Conservation (phyloP, 768 basidiomycete genomes). For the Holtermannia corniformis region DNA sequence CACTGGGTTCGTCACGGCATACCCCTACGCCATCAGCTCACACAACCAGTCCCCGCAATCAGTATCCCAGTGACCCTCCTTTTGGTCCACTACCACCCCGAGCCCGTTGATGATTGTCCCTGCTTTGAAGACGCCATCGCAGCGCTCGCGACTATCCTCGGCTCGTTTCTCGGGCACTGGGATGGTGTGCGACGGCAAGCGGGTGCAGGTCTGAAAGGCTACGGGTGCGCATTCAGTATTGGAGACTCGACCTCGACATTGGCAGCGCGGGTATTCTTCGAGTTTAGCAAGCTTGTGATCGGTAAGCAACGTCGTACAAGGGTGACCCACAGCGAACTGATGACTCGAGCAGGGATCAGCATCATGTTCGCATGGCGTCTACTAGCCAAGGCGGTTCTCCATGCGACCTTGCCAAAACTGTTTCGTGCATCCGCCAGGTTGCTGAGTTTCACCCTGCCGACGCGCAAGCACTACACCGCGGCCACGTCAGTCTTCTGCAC, state of each 20-base stretch:
- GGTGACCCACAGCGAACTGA: too few species aligned
- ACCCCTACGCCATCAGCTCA: conserved; percentile 23
- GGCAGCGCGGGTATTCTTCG: background rate
- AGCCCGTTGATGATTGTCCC: conserved; percentile 92
- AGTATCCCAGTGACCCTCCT: conserved; percentile 50
- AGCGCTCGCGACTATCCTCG: conserved; percentile 71
- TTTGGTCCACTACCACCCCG: conserved; percentile 78
- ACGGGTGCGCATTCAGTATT: background rate
- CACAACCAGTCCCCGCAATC: conserved; percentile 21
- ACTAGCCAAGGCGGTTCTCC: conserved; percentile 65
- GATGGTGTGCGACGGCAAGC: conserved; percentile 36
- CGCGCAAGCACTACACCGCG: conserved; percentile 77
- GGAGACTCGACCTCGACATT: background rate
- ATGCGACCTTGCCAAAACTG: conserved; percentile 66
- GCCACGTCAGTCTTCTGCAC: conserved; percentile 52
- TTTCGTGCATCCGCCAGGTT: conserved; percentile 56
- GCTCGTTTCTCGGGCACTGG: conserved; percentile 65
- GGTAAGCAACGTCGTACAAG: too few species aligned
- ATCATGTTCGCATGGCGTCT: conserved; percentile 82
- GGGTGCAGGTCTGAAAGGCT: conserved; percentile 3
- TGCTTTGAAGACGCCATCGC: conserved; percentile 98
- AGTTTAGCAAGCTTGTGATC: conserved; percentile 42
- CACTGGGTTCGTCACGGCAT: conserved; percentile 29
- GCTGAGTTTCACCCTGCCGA: conserved; percentile 63
- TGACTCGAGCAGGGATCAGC: conserved; percentile 51